Conservation (phyloP, 345 rosid species). For the Hypericum androsaemum region DNA sequence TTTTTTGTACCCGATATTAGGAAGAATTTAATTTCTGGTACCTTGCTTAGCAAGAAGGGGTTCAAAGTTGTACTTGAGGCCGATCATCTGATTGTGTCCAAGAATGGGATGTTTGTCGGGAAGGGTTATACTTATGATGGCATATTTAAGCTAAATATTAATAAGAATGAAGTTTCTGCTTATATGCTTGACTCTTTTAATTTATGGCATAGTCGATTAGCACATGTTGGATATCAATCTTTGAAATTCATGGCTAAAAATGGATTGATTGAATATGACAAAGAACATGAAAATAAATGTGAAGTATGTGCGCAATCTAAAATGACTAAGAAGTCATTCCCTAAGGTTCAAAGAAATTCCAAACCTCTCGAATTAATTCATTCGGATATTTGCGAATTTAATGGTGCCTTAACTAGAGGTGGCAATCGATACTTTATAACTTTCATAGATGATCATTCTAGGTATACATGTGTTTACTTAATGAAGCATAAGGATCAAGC, state of each 20-base stretch:
- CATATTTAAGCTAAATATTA: background rate
- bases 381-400: constrained; percentile 11
- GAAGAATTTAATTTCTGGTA: no score
- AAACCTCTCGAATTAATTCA: background rate
- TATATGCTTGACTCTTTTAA: constrained; percentile 6
- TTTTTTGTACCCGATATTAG: no score
- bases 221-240: background rate
- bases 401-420: constrained; percentile 4
- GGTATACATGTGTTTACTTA: constrained; percentile 4
- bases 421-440: background rate
- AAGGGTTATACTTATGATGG: constrained; percentile 1
- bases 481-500: constrained; percentile 6
- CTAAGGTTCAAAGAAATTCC: background rate
- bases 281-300: background rate
- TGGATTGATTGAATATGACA: background rate
- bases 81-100: no score
- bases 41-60: no score
- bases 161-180: background rate
- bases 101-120: no score
- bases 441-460: constrained; percentile 12
- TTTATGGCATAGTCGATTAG: constrained; percentile 9
- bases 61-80: no score
- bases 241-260: constrained; percentile 4
- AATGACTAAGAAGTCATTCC: constrained; percentile 12
- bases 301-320: constrained; percentile 7